Base-by-base conservation (phyloP, 2,329 filamentous ascomycete genomes). In the Sclerotinia subarctica region DNA sequence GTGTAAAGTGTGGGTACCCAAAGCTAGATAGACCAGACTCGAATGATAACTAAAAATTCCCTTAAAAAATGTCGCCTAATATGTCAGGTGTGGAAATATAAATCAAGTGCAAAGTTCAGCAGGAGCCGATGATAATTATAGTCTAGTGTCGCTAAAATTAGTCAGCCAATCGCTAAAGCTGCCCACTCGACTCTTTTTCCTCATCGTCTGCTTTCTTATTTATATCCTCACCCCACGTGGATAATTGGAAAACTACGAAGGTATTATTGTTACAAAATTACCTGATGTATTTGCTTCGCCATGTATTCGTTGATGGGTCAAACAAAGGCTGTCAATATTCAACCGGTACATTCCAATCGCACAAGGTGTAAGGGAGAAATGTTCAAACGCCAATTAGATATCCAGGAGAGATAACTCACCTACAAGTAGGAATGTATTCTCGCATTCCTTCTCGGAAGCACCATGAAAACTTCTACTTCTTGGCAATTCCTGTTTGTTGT, bases 381-480 rank as follows among this genome's bases (percentile, higher is more conserved):
- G 15, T 51, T 7, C 11, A 38, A 63, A 63, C 51, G 46, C 59
- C 59, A 63, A 42, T 63, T 8, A 42, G 46, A 63, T 51, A 26
- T 51, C 46, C 8, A 26, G 59, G 29, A 51, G 46, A 63, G 13
- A 42, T 26, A 51, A 38, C 26, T 4, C 2, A 13, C 29, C 21
- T 26, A 42, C 32, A 63, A 42, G n/a, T 8, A 42, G 59, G 59
- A 63, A 63, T 63, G 59, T 13, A 24, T 21, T 19, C 5, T 8
- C 15, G n/a, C 59, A 52, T 63, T 63, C 59, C 29, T 51, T 42
- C 8, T 52, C 13, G 26, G n/a, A 51, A 38, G 29, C 24, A 1
- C 29, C 46, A 62, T 62, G 46, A 5, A 46, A 63, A 63, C 32
- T 38, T 51, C 32, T 51, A 51, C 32, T 13, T 63, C n/a, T 63